Evolutionary conservation across 306 rosid species (phyloP).

Genomic region (Cercis canadensis): DNA sequence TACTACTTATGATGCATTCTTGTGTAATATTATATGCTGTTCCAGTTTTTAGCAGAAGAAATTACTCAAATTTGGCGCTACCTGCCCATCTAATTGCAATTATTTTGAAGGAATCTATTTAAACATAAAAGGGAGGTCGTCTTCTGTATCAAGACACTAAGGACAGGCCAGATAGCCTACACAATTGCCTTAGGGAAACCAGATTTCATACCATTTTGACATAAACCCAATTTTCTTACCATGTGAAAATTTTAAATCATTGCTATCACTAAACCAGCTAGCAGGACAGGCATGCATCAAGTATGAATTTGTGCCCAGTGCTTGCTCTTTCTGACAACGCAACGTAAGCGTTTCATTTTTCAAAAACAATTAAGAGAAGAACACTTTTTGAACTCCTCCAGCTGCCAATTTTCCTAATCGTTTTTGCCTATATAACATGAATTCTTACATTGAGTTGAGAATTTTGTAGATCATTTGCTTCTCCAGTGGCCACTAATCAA

Average conservation of each 20-base stretch:
- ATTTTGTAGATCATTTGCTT: not conserved
- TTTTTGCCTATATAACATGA: conserved; percentile 13
- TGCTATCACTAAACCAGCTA: not conserved
- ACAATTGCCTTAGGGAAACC: conserved; percentile 15
- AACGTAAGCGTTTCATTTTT: conserved; percentile 7
- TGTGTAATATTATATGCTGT: not conserved
- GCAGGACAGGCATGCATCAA: conserved; percentile 12
- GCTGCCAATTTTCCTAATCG: conserved; percentile 1
- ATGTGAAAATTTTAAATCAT: not conserved
- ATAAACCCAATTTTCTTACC: not conserved
- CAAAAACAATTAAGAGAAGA: conserved; percentile 4
- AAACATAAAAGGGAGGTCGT: conserved; percentile 3
- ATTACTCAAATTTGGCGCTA: not conserved
- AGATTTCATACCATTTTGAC: not conserved
- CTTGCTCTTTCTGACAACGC: conserved; percentile 12
- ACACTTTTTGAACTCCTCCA: not conserved
- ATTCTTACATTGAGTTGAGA: conserved; percentile 4
- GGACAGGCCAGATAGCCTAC: not conserved
- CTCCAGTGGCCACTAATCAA: not conserved
- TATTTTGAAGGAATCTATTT: not conserved
- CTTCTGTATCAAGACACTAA: not conserved
- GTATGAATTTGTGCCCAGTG: conserved; percentile 21
- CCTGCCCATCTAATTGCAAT: conserved; percentile 5
- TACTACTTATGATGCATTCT: not conserved
- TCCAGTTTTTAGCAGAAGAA: not conserved